Base-by-base conservation (phyloP, 2,329 filamentous ascomycete species). In the Neurospora crassa region DNA sequence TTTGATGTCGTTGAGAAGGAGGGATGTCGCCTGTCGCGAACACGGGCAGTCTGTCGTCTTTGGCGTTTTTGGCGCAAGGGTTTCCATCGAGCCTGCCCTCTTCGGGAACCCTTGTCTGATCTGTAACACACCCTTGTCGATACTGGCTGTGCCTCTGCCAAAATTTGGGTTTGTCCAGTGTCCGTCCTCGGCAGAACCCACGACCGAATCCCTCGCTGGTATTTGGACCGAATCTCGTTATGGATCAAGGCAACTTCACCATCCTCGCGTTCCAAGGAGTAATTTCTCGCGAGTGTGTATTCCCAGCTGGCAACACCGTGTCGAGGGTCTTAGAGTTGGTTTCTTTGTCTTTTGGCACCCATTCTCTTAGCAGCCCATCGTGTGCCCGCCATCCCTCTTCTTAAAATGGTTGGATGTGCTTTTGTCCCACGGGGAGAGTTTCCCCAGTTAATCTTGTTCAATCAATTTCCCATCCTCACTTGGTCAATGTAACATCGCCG, bases 121-220 rank as follows among this genome's bases (percentile, higher is more conserved):
- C 76, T 76, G 76, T 74, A 75, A 77, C 76, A 74, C 59, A 59
- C 76, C 75, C 75, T 67, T 75, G 75, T 74, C 72, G 74, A 76
- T 76, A 75, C 69, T 74, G 70, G 74, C 37, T 73, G 74, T 71
- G 70, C 63, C 43, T 75, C 75, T 76, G 71, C 70, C 74, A 76
- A 76, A 76, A 76, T 75, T 73, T 74, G 70, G 24, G 10, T 8
- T 34, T 59, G 47, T 59, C 20, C 20, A 59, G 20, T 34, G 20
- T 18, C 53, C 29, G 20, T 18, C 53, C 29, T 29, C 53, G 53
- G 53, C 29, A 63, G 24, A 63, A 37, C 24, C 53, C 53, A 24
- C 24, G 24, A 59, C 47, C 24, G 24, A 34, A 59, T 59, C 24
- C 47, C 24, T 59, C 47, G 47, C 24, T 63, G 53, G 29, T 37